Evolutionary conservation across 768 basidiomycete species (phyloP).

Genomic region (Suillus spraguei): DNA sequence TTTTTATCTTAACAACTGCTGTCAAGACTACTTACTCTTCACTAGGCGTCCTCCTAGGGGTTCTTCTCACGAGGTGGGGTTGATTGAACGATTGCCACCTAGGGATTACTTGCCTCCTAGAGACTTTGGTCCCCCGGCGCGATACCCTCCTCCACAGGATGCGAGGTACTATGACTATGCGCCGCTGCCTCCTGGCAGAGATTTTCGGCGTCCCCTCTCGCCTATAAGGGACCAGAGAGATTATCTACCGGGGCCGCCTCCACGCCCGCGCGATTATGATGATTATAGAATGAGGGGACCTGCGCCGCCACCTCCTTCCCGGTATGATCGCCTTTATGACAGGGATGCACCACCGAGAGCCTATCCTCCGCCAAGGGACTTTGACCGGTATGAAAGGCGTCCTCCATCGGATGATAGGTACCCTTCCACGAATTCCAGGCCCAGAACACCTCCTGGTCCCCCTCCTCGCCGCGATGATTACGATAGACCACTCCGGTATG

Average conservation of each 20-base stretch:
- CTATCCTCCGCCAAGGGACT: conserved; percentile 54
- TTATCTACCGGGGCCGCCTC: conserved; percentile 50
- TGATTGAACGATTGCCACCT: conserved; percentile 56
- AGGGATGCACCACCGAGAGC: conserved; percentile 52
- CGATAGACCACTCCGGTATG: conserved; percentile 63
- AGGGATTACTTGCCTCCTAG: conserved; percentile 53
- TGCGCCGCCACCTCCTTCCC: conserved; percentile 46
- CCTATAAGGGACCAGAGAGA: conserved; percentile 72
- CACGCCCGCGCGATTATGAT: conserved; percentile 63
- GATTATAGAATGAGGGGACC: conserved; percentile 65
- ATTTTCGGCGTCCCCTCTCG: conserved; percentile 61
- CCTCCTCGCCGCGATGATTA: conserved; percentile 64
- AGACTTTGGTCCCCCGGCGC: conserved; percentile 44
- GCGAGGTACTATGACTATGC: conserved; percentile 58
- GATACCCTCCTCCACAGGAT: conserved; percentile 49
- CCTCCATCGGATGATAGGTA: conserved; percentile 45
- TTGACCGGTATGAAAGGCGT: conserved; percentile 66
- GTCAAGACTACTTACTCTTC: conserved; percentile 12
- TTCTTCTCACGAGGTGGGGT: conserved; percentile 48
- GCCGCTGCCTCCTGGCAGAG: conserved; percentile 47
- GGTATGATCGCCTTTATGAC: conserved; percentile 55
- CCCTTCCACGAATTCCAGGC: conserved; percentile 41
- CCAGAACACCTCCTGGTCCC: conserved; percentile 58
- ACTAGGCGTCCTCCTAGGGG: conserved; percentile 41
- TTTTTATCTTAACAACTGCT: conserved; percentile 17